A percentile compares a stretch with the other conserved stretches of the same genome.
Conservation (phyloP, 2,329 filamentous ascomycete genomes). For the Ilyonectria destructans region DNA sequence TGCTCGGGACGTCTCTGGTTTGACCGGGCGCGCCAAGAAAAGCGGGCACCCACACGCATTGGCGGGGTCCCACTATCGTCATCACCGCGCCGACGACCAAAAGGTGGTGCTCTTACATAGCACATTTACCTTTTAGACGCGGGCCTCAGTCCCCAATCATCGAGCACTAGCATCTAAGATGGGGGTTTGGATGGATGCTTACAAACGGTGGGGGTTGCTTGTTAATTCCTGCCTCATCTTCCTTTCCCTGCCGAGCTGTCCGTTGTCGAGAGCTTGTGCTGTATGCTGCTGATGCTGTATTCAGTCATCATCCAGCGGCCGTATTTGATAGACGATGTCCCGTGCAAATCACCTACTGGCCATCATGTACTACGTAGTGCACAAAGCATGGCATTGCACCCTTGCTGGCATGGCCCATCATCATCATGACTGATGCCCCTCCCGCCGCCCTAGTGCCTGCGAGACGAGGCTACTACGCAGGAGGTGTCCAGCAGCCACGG, state of each 20-base stretch:
- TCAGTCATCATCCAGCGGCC: conserved; percentile 7
- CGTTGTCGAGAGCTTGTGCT: conserved; percentile 1
- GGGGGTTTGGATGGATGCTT: conserved; percentile 24
- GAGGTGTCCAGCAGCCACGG: conserved; percentile 45
- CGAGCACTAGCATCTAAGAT: conserved; percentile 9
- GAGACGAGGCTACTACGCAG: conserved; percentile 33
- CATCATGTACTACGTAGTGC: background rate
- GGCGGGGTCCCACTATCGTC: conserved; percentile 50
- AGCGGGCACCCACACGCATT: conserved; percentile 48
- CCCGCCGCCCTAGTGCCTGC: conserved; percentile 32
- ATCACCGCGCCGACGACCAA: conserved; percentile 38
- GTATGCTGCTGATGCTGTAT: conserved; percentile 11
- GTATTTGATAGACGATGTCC: background rate
- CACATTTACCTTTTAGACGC: conserved; percentile 26
- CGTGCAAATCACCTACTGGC: conserved; percentile 18
- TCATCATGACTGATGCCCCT: conserved; percentile 48
- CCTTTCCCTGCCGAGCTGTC: conserved; percentile 10
- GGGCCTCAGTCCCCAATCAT: conserved; percentile 23
- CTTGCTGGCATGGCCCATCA: conserved; percentile 17
- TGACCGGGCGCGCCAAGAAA: conserved; percentile 46
- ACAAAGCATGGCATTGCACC: background rate
- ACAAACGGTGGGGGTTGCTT: conserved; percentile 39
- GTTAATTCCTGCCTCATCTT: conserved; percentile 28
- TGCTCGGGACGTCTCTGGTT: conserved; percentile 28
- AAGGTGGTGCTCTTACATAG: conserved; percentile 34